A percentile compares a stretch with the other conserved stretches of the same genome.
These are phyloP conservation scores for Leishmania tarentolae DNA, from an alignment of 208 protist species.

Conservation along the genomic window DNA sequence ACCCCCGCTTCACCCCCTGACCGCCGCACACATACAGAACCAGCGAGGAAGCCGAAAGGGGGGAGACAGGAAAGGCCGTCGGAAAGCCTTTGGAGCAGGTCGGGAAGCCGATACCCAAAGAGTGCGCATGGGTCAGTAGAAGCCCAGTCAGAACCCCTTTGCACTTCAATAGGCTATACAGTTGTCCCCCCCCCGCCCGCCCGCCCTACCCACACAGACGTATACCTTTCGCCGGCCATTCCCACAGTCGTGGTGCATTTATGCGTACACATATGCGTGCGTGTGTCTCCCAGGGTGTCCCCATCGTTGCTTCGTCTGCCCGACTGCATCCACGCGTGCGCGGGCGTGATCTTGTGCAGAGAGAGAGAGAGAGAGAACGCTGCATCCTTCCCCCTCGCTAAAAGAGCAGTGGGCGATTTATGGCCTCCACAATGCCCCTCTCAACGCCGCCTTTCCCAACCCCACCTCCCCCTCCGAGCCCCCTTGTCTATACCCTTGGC, in stretches of 20 bases:
- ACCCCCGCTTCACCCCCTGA: not conserved
- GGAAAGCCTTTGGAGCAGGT: not conserved
- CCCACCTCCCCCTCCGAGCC: too few relatives aligned
- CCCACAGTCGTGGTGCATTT: not conserved
- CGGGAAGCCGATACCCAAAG: not conserved
- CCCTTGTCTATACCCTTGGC: too few relatives aligned
- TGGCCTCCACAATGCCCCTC: not conserved
- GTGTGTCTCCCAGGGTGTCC: not conserved
- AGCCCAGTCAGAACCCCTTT: constrained; percentile 6
- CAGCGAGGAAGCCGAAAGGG: not conserved
- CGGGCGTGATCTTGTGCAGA: not conserved
- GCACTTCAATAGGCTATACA: not conserved
- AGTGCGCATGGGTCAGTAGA: not conserved
- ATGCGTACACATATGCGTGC: not conserved
- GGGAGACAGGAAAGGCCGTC: not conserved
- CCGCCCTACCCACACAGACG: not conserved
- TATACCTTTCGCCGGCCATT: not conserved
- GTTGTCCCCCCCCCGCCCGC: not conserved
- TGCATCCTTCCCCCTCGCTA: too few relatives aligned
- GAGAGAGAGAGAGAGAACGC: not conserved
- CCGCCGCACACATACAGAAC: not conserved
- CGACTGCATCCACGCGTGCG: not conserved
- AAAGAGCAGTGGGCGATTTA: not conserved
- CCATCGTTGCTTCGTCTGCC: not conserved
- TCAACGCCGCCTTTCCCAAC: too few relatives aligned